These are phyloP conservation scores for Hypoxylon sp. DNA, from an alignment of 2,329 filamentous ascomycete genomes.

Conservation along the genomic window DNA sequence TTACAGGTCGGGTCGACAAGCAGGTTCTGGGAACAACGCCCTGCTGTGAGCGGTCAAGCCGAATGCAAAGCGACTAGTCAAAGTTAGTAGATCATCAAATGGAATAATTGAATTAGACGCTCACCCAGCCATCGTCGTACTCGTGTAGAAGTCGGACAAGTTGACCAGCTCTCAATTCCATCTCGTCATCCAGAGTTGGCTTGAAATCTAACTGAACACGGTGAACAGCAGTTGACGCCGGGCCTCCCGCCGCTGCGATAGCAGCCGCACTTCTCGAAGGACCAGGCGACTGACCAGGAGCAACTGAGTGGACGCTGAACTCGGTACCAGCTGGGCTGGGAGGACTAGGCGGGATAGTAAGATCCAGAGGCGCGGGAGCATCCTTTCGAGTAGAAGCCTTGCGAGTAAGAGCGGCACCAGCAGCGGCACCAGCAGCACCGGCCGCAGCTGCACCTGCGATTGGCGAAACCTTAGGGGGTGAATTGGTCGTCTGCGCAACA, in stretches of 20 bases:
- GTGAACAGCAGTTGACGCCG: conserved; percentile 76
- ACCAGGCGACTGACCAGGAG: conserved; percentile 60
- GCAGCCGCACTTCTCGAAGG: conserved; percentile 67
- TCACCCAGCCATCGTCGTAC: conserved; percentile 98
- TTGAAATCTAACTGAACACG: conserved; percentile 95
- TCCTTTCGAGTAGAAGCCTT: conserved; percentile 70
- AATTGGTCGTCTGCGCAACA: conserved; percentile 54
- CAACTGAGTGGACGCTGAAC: conserved; percentile 69
- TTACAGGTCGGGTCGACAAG: conserved; percentile 90
- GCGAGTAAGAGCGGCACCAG: conserved; percentile 59
- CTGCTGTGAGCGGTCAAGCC: conserved; percentile 89
- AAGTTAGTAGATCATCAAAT: conserved; percentile 46
- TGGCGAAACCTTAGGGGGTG: conserved; percentile 48
- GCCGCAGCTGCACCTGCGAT: conserved; percentile 52
- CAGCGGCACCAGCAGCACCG: conserved; percentile 57
- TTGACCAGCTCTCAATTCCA: conserved; percentile 83
- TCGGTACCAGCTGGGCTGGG: conserved; percentile 74
- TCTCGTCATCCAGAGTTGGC: conserved; percentile 91
- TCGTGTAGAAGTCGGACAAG: conserved; percentile 92
- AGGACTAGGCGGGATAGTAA: conserved; percentile 64
- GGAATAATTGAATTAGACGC: conserved; percentile 53
- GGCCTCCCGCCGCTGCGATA: conserved; percentile 73
- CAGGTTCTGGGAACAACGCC: conserved; percentile 95
- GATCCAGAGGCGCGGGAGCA: conserved; percentile 64
- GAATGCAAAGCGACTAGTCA: conserved; percentile 84